phyloP scores from a whole-genome alignment of 495 filamentous ascomycete species.

The Amniculicola lignicola region DNA sequence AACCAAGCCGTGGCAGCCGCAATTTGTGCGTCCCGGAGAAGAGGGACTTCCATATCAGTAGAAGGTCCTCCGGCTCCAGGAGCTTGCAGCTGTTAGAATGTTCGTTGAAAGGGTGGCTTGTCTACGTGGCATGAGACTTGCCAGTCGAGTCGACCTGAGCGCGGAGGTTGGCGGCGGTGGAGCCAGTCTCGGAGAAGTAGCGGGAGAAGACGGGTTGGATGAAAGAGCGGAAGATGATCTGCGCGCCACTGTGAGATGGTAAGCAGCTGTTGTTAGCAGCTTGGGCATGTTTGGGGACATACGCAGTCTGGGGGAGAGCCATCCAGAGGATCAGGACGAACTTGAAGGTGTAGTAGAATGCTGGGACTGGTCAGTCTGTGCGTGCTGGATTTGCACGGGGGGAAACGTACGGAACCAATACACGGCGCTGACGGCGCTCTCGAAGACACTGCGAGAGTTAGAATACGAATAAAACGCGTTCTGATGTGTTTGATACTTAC shows the following conservation, averaged over 20 bases:
- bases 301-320: conserved; percentile 89
- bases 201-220: conserved; percentile 85
- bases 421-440: conserved; percentile 87
- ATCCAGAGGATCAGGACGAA: conserved; percentile 96
- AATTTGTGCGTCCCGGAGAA: not conserved
- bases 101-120: not conserved
- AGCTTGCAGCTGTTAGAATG: conserved; percentile 29
- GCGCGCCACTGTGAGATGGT: conserved; percentile 68
- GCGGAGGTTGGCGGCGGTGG: conserved; percentile 83
- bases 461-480: too few relatives aligned
- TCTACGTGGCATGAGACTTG: conserved; percentile 40
- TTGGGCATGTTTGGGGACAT: conserved; percentile 42
- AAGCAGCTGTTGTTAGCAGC: not conserved
- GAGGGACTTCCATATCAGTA: not conserved
- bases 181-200: conserved; percentile 72
- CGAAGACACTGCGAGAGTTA: conserved; percentile 60
- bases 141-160: conserved; percentile 79
- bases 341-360: conserved; percentile 99
- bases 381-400: not conserved
- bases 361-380: conserved; percentile 38
- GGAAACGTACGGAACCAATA: conserved; percentile 89
- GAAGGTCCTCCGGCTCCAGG: conserved; percentile 1
- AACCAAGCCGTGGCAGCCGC: conserved; percentile 25
- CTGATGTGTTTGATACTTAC: too few relatives aligned
- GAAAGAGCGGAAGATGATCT: conserved; percentile 94